Evolutionary conservation across 192 early-diverging fungal genomes (phyloP).

Genomic region (Mortierella claussenii): DNA sequence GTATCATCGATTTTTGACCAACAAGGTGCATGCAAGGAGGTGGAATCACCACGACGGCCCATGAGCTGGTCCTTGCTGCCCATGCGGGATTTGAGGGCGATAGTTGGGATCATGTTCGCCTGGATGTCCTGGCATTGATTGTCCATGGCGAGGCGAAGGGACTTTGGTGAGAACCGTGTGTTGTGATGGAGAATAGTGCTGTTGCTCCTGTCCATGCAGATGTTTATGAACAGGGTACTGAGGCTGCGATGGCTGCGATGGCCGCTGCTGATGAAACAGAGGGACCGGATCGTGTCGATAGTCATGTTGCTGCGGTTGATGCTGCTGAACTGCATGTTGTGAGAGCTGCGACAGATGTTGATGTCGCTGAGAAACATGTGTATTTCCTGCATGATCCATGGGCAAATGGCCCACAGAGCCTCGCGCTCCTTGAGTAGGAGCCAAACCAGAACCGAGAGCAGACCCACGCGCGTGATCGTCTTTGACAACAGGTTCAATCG

Average conservation of each 20-base stretch:
- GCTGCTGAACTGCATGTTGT: slow-evolving; percentile 13
- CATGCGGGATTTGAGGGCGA: slow-evolving; percentile 25
- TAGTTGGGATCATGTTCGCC: slow-evolving; percentile 41
- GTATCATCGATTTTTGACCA: too few species aligned
- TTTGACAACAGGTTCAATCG: neutral
- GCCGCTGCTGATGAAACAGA: slow-evolving; percentile 12
- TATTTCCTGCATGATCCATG: slow-evolving; percentile 5
- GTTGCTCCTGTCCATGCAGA: slow-evolving; percentile 26
- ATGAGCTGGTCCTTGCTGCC: slow-evolving; percentile 10
- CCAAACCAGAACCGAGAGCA: neutral
- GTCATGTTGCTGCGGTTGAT: slow-evolving; percentile 19
- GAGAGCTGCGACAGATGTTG: slow-evolving; percentile 10
- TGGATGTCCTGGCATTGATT: slow-evolving; percentile 10
- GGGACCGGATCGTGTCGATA: slow-evolving; percentile 10
- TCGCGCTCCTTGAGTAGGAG: slow-evolving; percentile 1
- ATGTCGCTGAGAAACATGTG: slow-evolving; percentile 13
- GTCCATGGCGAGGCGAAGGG: slow-evolving; percentile 32
- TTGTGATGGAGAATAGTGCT: slow-evolving; percentile 12
- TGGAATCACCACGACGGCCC: slow-evolving; percentile 22
- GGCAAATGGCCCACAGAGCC: slow-evolving; percentile 28
- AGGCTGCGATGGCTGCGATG: neutral
- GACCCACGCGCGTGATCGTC: slow-evolving; percentile 23
- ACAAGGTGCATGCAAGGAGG: too few species aligned
- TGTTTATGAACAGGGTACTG: slow-evolving; percentile 23
- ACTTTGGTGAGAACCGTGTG: slow-evolving; percentile 9